Percentiles rank a stretch among this genome's conserved stretches.
Conservation (phyloP, 2,329 filamentous ascomycete genomes). For the Tolypocladium inflatum region DNA sequence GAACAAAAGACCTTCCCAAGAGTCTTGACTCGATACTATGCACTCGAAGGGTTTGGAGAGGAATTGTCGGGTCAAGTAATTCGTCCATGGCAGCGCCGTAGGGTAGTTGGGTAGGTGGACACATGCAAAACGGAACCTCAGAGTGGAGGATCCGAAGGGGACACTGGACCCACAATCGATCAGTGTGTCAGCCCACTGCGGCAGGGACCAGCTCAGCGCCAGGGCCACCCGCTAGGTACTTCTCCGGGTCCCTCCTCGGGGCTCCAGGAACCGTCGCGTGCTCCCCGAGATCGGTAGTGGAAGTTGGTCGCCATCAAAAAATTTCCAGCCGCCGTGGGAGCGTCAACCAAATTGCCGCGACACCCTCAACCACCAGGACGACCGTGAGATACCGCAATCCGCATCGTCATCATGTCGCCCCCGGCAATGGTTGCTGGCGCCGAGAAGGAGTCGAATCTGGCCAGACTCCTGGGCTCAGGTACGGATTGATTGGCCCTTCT, state of each 20-base stretch:
- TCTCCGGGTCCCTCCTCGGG: background rate
- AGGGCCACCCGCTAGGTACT: background rate
- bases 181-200: background rate
- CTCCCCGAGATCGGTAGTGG: conserved; percentile 7
- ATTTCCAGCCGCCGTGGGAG: conserved; percentile 3
- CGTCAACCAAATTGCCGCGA: background rate
- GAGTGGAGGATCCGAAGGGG: background rate
- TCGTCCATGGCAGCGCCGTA: background rate
- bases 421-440: conserved; percentile 30
- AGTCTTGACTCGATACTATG: background rate
- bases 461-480: conserved; percentile 89
- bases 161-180: background rate
- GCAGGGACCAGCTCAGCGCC: background rate
- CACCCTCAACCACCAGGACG: background rate
- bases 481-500: conserved; percentile 1
- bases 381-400: background rate
- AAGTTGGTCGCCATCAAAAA: conserved; percentile 4
- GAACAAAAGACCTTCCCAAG: too few relatives aligned
- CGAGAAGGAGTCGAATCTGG: conserved; percentile 80
- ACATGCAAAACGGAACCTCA: too few relatives aligned
- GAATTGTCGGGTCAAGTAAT: background rate
- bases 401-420: conserved; percentile 47
- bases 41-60: background rate
- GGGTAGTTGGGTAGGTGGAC: background rate
- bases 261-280: conserved; percentile 1